Percentiles rank a stretch among this genome's conserved stretches.
Conservation (phyloP, 306 rosid species). For the Malus orientalis region DNA sequence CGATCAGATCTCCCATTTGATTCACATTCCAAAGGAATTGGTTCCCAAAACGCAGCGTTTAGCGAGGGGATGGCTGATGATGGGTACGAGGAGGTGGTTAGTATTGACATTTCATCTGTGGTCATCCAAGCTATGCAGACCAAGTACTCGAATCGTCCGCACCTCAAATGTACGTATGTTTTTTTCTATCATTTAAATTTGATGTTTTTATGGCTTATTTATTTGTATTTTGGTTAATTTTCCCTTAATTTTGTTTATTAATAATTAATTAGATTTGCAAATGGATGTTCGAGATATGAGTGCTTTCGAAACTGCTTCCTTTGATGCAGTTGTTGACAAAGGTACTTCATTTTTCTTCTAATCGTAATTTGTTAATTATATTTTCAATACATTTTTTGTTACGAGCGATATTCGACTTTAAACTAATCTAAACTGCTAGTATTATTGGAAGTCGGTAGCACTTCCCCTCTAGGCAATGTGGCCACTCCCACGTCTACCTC, state of each 20-base stretch:
- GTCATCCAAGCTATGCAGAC: slow-evolving; percentile 67
- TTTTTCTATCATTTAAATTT: not conserved
- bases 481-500: too few relatives aligned
- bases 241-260: not conserved
- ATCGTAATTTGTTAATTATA: not conserved
- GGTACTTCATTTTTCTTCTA: slow-evolving; percentile 24
- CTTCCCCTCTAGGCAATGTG: too few relatives aligned
- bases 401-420: too few relatives aligned
- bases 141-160: slow-evolving; percentile 41
- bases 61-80: slow-evolving; percentile 74
- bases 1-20: not conserved
- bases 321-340: slow-evolving; percentile 68
- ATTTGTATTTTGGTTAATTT: not conserved
- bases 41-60: slow-evolving; percentile 38
- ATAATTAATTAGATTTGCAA: slow-evolving; percentile 43
- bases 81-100: slow-evolving; percentile 65
- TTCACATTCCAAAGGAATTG: not conserved
- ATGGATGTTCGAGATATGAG: slow-evolving; percentile 86
- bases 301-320: slow-evolving; percentile 50
- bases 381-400: too few relatives aligned
- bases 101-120: slow-evolving; percentile 69
- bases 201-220: not conserved
- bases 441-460: too few relatives aligned
- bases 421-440: too few relatives aligned
- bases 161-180: slow-evolving; percentile 59